Evolutionary conservation across 2,329 filamentous ascomycete species (phyloP), one percentile per base, ranked within the genome.

Genomic region (Bisporella sp.): DNA sequence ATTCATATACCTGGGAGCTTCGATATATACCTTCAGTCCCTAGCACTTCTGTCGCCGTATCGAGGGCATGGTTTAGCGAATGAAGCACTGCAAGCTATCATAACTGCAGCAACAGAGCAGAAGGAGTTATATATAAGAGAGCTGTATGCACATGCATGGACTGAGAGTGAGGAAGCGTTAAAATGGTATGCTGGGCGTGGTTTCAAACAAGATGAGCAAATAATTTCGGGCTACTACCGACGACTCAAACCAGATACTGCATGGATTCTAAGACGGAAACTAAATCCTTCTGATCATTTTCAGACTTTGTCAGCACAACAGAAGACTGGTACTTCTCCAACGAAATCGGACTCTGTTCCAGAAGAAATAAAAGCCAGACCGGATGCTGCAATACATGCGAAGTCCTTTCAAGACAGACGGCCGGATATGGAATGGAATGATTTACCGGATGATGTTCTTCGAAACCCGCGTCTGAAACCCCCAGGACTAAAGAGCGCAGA

Each of bases 81-180:
- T n/a, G 74, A 77, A 29, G 73, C 80, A 0, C 67, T 86, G 12
- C 73, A 62, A 6, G 54, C 57, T 12, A 56, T 66, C 4, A 60
- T 66, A 12, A 45, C 65, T 59, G 9, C 53, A 28, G 58, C 66
- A 66, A 8, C 68, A 67, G 29, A 12, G 29, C 4, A 66, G 55
- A 12, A 64, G 71, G 54, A 55, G 5, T 12, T 61, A 4, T 56
- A 47, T 61, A 72, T 65, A 47, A 60, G 60, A 45, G 71, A 71
- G 41, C 69, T 83, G 12, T 84, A 80, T 56, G 82, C 82, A 4
- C 82, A 86, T 63, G 82, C 85, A 12, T 86, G 82, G 82, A 82
- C 81, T 8, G 74, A 81, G 52, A 85, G 84, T 62, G 73, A 76
- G 2, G 81, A 84, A 21, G 82, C 75, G 0, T 66, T 85, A 54